These are phyloP conservation scores for Yamadazyma atmosphaerica DNA, from an alignment of 1,139 yeast species.

Conservation along the genomic window DNA sequence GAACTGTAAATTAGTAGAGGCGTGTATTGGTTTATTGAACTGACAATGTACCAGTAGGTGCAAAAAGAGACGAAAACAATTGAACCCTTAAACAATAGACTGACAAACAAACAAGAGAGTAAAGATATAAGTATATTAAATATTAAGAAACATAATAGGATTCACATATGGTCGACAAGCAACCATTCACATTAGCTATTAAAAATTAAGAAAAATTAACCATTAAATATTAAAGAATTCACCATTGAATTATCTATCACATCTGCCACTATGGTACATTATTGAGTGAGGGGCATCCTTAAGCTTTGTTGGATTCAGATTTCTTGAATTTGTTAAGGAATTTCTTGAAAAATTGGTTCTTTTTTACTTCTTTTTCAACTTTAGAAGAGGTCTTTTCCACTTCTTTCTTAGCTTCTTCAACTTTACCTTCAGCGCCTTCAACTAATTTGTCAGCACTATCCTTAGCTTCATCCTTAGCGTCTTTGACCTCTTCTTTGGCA, in stretches of 20 bases:
- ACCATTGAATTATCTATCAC: not conserved
- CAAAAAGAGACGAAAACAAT: not conserved
- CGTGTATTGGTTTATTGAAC: not conserved
- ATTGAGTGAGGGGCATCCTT: conserved; percentile 2
- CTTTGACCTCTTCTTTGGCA: conserved; percentile 9
- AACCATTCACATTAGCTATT: too few relatives aligned
- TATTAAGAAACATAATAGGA: conserved; percentile 1
- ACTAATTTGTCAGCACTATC: conserved; percentile 8
- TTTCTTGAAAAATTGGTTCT: conserved; percentile 53
- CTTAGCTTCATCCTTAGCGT: conserved; percentile 13
- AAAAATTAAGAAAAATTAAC: too few relatives aligned
- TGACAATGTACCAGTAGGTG: not conserved
- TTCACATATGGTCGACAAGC: not conserved
- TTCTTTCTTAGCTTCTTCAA: conserved; percentile 31
- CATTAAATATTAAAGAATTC: conserved; percentile 2
- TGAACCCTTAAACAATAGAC: not conserved
- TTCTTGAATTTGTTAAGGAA: conserved; percentile 49
- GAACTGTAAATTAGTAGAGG: not conserved
- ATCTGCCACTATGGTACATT: conserved; percentile 1
- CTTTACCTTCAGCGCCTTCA: conserved; percentile 15
- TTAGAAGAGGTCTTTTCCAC: conserved; percentile 27
- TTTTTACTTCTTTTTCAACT: conserved; percentile 40
- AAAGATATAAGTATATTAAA: not conserved
- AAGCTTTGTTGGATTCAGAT: conserved; percentile 36
- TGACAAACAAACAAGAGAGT: not conserved